phyloP scores from a whole-genome alignment of 169 alveolate genomes.

The Plasmodium billcollinsi region DNA sequence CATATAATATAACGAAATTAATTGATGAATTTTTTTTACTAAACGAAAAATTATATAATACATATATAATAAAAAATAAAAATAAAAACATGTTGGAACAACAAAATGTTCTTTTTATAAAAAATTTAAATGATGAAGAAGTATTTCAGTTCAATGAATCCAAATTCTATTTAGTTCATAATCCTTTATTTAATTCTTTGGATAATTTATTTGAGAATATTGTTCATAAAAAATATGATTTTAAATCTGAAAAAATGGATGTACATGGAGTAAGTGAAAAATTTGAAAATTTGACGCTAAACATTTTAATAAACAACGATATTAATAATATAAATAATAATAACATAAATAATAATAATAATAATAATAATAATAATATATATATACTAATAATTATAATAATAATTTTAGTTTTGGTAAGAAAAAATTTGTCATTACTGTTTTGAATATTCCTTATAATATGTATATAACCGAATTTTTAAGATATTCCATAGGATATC shows the following conservation, averaged over 20 bases:
- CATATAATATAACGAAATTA: slow-evolving; percentile 37
- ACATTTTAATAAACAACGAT: not conserved
- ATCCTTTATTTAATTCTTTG: slow-evolving; percentile 28
- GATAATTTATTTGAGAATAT: slow-evolving; percentile 49
- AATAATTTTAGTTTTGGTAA: slow-evolving; percentile 22
- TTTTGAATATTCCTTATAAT: slow-evolving; percentile 47
- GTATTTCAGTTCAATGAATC: slow-evolving; percentile 30
- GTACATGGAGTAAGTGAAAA: slow-evolving; percentile 7
- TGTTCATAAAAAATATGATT: slow-evolving; percentile 51
- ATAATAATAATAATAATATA: too few relatives aligned
- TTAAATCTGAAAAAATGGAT: slow-evolving; percentile 42
- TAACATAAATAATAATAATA: too few relatives aligned
- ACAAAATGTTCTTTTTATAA: slow-evolving; percentile 38
- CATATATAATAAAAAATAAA: not conserved
- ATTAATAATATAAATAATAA: not conserved
- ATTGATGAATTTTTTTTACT: slow-evolving; percentile 50
- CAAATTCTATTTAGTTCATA: slow-evolving; percentile 43
- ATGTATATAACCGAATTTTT: slow-evolving; percentile 62
- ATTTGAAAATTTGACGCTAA: slow-evolving; percentile 11
- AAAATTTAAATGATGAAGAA: slow-evolving; percentile 1
- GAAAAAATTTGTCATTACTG: slow-evolving; percentile 29
- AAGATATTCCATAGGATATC: slow-evolving; percentile 63
- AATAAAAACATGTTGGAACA: slow-evolving; percentile 9
- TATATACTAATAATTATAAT: not conserved
- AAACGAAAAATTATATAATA: slow-evolving; percentile 25